These are phyloP conservation scores for Cordyceps cicadae DNA, from an alignment of 2,329 filamentous ascomycete genomes.

Conservation along the genomic window DNA sequence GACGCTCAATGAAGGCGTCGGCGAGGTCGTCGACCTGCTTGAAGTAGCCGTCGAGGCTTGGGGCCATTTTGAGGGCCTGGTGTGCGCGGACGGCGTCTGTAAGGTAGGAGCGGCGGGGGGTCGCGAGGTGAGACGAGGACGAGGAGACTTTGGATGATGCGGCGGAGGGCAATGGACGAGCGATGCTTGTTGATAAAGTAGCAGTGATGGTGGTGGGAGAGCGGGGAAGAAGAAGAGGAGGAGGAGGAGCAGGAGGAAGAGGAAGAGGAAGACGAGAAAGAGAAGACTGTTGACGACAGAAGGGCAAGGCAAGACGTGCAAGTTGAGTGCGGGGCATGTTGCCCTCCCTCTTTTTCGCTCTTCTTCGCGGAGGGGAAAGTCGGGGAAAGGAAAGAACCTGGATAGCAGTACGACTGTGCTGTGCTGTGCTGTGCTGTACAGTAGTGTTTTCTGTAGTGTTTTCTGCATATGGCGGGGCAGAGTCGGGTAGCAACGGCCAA, in stretches of 20 bases:
- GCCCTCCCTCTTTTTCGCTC: slow-evolving; percentile 7
- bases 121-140: not conserved
- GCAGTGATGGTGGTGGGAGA: not conserved
- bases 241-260: not conserved
- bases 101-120: slow-evolving; percentile 36
- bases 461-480: slow-evolving; percentile 7
- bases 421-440: no score
- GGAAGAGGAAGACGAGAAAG: no score
- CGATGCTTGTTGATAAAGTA: not conserved
- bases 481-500: slow-evolving; percentile 7
- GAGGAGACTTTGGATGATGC: not conserved
- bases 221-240: not conserved
- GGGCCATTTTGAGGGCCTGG: slow-evolving; percentile 72
- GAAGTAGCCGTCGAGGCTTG: slow-evolving; percentile 86
- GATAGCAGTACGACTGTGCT: no score
- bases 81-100: slow-evolving; percentile 45
- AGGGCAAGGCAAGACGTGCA: slow-evolving; percentile 12
- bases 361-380: not conserved
- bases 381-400: no score
- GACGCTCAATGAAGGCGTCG: slow-evolving; percentile 77
- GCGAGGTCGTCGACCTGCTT: slow-evolving; percentile 78
- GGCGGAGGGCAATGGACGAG: not conserved
- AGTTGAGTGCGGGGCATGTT: slow-evolving; percentile 14
- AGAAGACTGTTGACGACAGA: slow-evolving; percentile 4
- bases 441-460: no score